A percentile compares a stretch with the other conserved stretches of the same genome.
phyloP scores from a whole-genome alignment of 176 grass and related monocot genomes.

The Oryza meridionalis region DNA sequence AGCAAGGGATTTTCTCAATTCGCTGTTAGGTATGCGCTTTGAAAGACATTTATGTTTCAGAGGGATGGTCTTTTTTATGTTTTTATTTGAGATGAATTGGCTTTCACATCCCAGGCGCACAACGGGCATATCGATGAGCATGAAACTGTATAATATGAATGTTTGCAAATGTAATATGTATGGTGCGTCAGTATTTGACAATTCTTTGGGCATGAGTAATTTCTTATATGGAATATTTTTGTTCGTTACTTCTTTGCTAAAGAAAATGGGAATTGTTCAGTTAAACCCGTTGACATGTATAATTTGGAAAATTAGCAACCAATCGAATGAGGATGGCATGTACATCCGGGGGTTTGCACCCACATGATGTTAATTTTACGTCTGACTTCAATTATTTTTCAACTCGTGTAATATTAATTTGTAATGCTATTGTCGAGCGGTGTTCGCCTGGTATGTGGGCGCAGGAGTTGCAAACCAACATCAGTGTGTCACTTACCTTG shows the following conservation, averaged over 20 bases:
- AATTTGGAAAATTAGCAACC: too few species aligned
- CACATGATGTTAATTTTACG: too few species aligned
- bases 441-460: too few species aligned
- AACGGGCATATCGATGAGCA: neutral
- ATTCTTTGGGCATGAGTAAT: neutral
- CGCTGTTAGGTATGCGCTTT: neutral
- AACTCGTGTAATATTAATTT: too few species aligned
- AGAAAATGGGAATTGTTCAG: too few species aligned
- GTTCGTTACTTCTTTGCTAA: neutral
- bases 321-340: too few species aligned
- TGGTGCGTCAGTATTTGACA: neutral
- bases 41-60: neutral
- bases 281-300: too few species aligned
- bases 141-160: neutral
- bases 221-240: neutral
- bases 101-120: constrained; percentile 1
- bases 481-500: too few species aligned
- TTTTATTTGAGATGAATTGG: neutral
- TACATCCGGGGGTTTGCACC: too few species aligned
- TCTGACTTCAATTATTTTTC: too few species aligned
- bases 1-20: neutral
- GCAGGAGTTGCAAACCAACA: too few species aligned
- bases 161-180: neutral
- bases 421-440: too few species aligned
- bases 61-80: neutral